A percentile compares a stretch with the other conserved stretches of the same genome.
Conservation (phyloP, 78 protist species). For the Dictyostelium brefeldianum region DNA sequence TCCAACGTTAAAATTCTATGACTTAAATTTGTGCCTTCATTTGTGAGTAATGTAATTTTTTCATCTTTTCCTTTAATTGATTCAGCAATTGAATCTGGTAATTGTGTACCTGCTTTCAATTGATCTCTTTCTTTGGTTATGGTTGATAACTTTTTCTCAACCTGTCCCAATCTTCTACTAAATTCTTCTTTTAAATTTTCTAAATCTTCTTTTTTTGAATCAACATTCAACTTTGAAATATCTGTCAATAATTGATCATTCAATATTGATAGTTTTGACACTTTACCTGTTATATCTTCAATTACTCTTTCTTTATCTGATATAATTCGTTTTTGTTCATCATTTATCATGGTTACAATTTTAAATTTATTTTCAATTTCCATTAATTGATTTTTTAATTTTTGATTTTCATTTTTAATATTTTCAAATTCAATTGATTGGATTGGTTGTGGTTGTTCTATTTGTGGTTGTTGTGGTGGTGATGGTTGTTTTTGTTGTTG, state of each 20-base stretch:
- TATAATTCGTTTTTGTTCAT: slow-evolving; percentile 50
- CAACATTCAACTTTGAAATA: slow-evolving; percentile 20
- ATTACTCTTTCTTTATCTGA: slow-evolving; percentile 46
- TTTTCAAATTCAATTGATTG: too few relatives aligned
- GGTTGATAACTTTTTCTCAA: slow-evolving; percentile 32
- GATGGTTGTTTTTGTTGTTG: background rate
- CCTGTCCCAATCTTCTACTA: slow-evolving; percentile 44
- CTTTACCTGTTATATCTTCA: slow-evolving; percentile 18
- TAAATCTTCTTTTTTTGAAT: slow-evolving; percentile 58
- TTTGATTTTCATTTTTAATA: background rate
- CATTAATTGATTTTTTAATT: background rate
- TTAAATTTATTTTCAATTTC: slow-evolving; percentile 44
- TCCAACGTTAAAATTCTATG: slow-evolving; percentile 39
- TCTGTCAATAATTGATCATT: slow-evolving; percentile 59
- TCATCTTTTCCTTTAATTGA: slow-evolving; percentile 45
- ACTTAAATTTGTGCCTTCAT: slow-evolving; percentile 43
- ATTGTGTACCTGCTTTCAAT: background rate
- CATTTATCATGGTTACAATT: slow-evolving; percentile 29
- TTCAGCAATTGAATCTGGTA: background rate
- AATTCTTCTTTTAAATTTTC: slow-evolving; percentile 80
- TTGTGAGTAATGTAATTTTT: slow-evolving; percentile 1
- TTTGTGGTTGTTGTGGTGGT: background rate
- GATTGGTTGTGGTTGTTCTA: background rate
- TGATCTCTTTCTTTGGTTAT: slow-evolving; percentile 67
- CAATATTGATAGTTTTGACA: slow-evolving; percentile 15